phyloP scores from a whole-genome alignment of 1,284 basidiomycete species.

The Leccinum olivaceoglutinosum region DNA sequence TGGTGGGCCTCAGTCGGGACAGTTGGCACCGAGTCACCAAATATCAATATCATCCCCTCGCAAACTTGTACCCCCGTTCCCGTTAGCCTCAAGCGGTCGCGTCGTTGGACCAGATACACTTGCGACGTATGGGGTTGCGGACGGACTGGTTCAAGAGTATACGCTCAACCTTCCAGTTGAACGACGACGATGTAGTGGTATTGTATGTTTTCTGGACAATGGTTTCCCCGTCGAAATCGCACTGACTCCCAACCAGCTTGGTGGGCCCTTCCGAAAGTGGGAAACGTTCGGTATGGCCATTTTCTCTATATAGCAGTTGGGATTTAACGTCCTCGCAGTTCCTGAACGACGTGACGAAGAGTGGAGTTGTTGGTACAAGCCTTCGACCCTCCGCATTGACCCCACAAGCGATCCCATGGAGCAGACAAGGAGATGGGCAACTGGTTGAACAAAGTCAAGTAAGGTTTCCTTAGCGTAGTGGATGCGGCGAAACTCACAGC shows the following conservation, averaged over 20 bases:
- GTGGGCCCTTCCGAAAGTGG: slow-evolving; percentile 19
- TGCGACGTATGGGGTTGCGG: not conserved
- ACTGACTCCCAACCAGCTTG: slow-evolving; percentile 15
- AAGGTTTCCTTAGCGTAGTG: not conserved
- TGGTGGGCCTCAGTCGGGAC: not conserved
- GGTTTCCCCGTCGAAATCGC: not conserved
- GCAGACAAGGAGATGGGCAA: not conserved
- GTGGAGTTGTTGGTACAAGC: not conserved
- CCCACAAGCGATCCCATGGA: slow-evolving; percentile 11
- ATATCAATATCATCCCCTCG: not conserved
- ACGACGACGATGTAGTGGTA: slow-evolving; percentile 16
- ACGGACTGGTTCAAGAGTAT: not conserved
- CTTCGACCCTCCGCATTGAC: not conserved
- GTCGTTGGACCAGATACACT: not conserved
- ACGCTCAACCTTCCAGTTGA: not conserved
- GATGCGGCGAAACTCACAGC: not conserved
- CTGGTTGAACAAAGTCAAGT: slow-evolving; percentile 15
- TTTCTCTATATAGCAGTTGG: not conserved
- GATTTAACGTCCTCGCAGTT: slow-evolving; percentile 10
- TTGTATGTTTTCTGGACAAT: slow-evolving; percentile 12
- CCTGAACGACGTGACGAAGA: slow-evolving; percentile 4
- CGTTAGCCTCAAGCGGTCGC: not conserved
- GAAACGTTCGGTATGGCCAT: slow-evolving; percentile 17
- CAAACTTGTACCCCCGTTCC: not conserved
- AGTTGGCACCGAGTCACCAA: not conserved